A percentile compares a stretch with the other conserved stretches of the same genome.
Evolutionary conservation across 2,329 filamentous ascomycete species (phyloP).

Genomic region (Diaporthe vexans): DNA sequence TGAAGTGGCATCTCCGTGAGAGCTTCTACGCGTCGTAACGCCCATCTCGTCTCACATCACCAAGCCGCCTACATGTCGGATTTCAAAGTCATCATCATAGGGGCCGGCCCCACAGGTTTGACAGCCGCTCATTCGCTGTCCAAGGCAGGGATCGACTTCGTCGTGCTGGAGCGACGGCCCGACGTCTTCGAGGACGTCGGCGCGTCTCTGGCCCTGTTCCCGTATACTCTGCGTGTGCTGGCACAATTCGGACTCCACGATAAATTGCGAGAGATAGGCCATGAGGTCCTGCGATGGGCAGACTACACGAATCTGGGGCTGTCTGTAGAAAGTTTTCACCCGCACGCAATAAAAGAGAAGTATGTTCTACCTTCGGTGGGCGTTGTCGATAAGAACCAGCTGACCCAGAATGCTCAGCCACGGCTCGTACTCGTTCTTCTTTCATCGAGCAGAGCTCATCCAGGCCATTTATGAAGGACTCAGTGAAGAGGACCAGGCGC

Average conservation of each 20-base stretch:
- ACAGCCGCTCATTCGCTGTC: conserved; percentile 49
- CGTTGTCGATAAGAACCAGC: not conserved
- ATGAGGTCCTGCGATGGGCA: conserved; percentile 24
- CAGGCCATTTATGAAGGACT: conserved; percentile 29
- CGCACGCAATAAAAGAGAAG: not conserved
- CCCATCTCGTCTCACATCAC: not conserved
- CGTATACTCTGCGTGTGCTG: conserved; percentile 48
- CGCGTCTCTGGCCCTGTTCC: conserved; percentile 51
- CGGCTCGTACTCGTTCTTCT: conserved; percentile 19
- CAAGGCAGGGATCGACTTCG: conserved; percentile 53
- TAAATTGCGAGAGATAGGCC: conserved; percentile 45
- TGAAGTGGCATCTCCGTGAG: not conserved
- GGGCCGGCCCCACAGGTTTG: conserved; percentile 50
- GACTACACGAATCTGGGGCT: not conserved
- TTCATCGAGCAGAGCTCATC: conserved; percentile 36
- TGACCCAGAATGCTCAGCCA: conserved; percentile 2
- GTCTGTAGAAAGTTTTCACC: not conserved
- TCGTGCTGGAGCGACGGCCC: conserved; percentile 53
- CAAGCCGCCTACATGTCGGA: conserved; percentile 6
- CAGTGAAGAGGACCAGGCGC: conserved; percentile 8
- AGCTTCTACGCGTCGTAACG: not conserved
- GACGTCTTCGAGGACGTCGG: conserved; percentile 49
- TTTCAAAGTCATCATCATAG: conserved; percentile 50
- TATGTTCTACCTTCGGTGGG: not conserved
- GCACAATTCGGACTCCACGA: conserved; percentile 52